Percentiles rank a stretch among this genome's conserved stretches.
phyloP scores from a whole-genome alignment of 345 rosid species.

The Salix purpurea region DNA sequence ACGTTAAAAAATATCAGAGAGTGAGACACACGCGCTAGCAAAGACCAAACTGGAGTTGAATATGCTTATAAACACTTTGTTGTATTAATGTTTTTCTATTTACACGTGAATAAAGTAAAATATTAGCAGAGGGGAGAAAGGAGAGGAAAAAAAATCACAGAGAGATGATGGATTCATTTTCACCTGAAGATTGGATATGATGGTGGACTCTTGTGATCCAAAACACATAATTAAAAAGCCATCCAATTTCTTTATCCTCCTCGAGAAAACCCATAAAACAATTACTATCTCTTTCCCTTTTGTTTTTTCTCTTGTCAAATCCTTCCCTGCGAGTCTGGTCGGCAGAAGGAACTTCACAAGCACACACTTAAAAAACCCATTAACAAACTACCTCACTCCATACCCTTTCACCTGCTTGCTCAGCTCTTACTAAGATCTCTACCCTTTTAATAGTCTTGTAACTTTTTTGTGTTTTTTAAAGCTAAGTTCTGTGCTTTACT shows the following conservation, averaged over 20 bases:
- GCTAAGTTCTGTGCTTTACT: background rate
- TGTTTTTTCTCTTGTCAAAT: background rate
- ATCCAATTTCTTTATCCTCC: background rate
- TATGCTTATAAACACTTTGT: background rate
- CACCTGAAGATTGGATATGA: constrained; percentile 12
- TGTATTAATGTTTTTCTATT: background rate
- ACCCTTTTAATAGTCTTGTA: background rate
- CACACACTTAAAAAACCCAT: background rate
- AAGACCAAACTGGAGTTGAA: background rate
- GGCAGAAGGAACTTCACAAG: background rate
- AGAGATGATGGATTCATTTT: background rate
- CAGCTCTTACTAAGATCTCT: background rate
- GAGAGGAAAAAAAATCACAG: background rate
- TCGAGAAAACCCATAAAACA: background rate
- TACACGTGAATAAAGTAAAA: background rate
- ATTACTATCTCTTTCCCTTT: background rate
- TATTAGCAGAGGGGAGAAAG: background rate
- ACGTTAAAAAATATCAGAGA: background rate
- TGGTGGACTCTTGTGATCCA: constrained; percentile 17
- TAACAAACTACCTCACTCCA: background rate
- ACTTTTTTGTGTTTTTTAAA: background rate
- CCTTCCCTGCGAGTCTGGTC: constrained; percentile 7
- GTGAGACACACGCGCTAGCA: background rate
- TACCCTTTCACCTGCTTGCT: background rate
- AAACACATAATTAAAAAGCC: background rate